Conservation (phyloP, 2,329 filamentous ascomycete species). For the Fusarium napiforme region DNA sequence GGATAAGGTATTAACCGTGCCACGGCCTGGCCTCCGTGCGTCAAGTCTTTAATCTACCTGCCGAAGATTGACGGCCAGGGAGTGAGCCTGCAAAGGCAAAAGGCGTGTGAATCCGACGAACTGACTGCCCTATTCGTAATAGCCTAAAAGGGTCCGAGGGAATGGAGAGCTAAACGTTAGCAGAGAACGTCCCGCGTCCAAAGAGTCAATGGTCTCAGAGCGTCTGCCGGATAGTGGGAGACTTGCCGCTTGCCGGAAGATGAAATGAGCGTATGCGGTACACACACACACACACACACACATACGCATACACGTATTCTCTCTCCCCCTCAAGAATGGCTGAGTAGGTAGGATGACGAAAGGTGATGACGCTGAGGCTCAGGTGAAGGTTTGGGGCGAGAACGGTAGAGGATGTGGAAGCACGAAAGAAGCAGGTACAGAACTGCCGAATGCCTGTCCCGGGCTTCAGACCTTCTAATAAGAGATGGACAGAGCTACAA, state of each 20-base stretch:
- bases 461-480: not conserved
- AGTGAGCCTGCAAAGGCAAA: not conserved
- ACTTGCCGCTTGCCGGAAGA: not conserved
- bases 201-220: not conserved
- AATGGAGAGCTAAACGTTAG: slow-evolving; percentile 13
- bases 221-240: slow-evolving; percentile 15
- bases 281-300: not conserved
- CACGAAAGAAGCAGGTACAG: slow-evolving; percentile 32
- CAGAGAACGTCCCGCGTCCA: not conserved
- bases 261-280: not conserved
- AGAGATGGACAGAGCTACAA: not conserved
- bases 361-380: slow-evolving; percentile 1
- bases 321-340: slow-evolving; percentile 1
- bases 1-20: not conserved
- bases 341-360: slow-evolving; percentile 33
- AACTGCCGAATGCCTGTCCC: slow-evolving; percentile 33
- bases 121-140: slow-evolving; percentile 29
- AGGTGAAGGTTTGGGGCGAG: not conserved
- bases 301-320: slow-evolving; percentile 1
- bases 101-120: slow-evolving; percentile 10
- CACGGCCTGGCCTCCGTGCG: slow-evolving; percentile 32
- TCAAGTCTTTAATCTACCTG: slow-evolving; percentile 18
- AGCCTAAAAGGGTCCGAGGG: slow-evolving; percentile 17
- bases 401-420: slow-evolving; percentile 4
- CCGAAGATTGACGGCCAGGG: slow-evolving; percentile 9